These are phyloP conservation scores for Penicillium concentricum DNA, from an alignment of 2,329 filamentous ascomycete species.

Conservation along the genomic window DNA sequence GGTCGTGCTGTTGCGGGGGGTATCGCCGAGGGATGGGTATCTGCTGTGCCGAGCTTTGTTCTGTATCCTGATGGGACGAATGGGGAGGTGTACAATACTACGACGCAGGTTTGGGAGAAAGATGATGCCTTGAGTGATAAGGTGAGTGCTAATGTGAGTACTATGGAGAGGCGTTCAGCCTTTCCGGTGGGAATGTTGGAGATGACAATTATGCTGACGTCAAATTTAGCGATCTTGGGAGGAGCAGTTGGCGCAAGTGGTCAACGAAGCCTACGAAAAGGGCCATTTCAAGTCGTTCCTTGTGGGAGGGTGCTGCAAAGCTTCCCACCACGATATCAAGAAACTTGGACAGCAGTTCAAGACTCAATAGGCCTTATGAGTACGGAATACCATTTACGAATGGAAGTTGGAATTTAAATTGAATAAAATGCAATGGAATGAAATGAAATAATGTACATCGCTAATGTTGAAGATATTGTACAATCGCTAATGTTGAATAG, in stretches of 20 bases:
- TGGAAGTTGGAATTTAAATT: not conserved
- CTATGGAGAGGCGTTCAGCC: too few relatives aligned
- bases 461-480: slow-evolving; percentile 11
- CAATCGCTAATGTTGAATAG: slow-evolving; percentile 14
- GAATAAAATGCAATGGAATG: not conserved
- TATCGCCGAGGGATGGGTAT: slow-evolving; percentile 6
- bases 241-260: slow-evolving; percentile 34
- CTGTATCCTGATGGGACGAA: slow-evolving; percentile 69
- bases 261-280: slow-evolving; percentile 30
- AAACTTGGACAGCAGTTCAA: slow-evolving; percentile 27
- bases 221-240: slow-evolving; percentile 35
- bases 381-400: not conserved
- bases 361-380: not conserved
- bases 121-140: slow-evolving; percentile 19
- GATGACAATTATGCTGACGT: slow-evolving; percentile 12
- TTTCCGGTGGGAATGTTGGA: not conserved
- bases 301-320: slow-evolving; percentile 51
- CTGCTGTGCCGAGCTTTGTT: slow-evolving; percentile 52
- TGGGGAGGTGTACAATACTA: slow-evolving; percentile 66
- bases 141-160: slow-evolving; percentile 8
- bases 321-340: slow-evolving; percentile 38
- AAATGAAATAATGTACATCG: not conserved
- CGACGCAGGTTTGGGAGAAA: slow-evolving; percentile 58
- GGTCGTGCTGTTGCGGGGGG: slow-evolving; percentile 6
- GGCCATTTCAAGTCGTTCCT: slow-evolving; percentile 33